Base-by-base conservation (phyloP, 495 filamentous ascomycete genomes). In the Penicilliopsis zonata region DNA sequence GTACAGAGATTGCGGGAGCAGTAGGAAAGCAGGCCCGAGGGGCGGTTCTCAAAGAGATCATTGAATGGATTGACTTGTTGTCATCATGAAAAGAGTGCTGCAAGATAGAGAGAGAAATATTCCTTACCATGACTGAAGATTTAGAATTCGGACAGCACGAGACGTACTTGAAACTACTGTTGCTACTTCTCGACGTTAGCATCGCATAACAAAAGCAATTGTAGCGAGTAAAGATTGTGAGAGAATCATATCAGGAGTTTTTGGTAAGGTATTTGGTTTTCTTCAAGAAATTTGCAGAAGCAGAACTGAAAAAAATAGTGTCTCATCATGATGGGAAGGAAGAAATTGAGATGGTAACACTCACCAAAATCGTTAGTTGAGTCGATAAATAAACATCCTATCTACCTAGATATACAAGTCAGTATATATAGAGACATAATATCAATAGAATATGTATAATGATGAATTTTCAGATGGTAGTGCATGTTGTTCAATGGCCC, bases 61-160 rank as follows among this genome's bases (percentile, higher is more conserved):
- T 92, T 80, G 88, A 96, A 96, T 96, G 88, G 88, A 96, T 96
- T 82, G 78, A 85, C 87, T 87, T 66, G 61, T 72, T 81, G 74
- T 93, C 86, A 94, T 96, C 88, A 81, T 81, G 56, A 65, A 55
- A 51, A 35, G n/a, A n/a, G n/a, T n/a, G n/a, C n/a, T n/a, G n/a
- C n/a, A n/a, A n/a, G n/a, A n/a, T n/a, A n/a, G n/a, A n/a, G n/a
- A n/a, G n/a, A n/a, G n/a, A n/a, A n/a, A n/a, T n/a, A n/a, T n/a
- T n/a, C n/a, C n/a, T n/a, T n/a, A n/a, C n/a, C n/a, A n/a, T n/a
- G n/a, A n/a, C n/a, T n/a, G n/a, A n/a, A n/a, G n/a, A n/a, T n/a
- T n/a, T n/a, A n/a, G n/a, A n/a, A n/a, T n/a, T n/a, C n/a, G n/a
- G n/a, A n/a, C n/a, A n/a, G n/a, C n/a, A n/a, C n/a, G n/a, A n/a